Conservation (phyloP, 1,284 basidiomycete species). For the Omphalotus olearius region DNA sequence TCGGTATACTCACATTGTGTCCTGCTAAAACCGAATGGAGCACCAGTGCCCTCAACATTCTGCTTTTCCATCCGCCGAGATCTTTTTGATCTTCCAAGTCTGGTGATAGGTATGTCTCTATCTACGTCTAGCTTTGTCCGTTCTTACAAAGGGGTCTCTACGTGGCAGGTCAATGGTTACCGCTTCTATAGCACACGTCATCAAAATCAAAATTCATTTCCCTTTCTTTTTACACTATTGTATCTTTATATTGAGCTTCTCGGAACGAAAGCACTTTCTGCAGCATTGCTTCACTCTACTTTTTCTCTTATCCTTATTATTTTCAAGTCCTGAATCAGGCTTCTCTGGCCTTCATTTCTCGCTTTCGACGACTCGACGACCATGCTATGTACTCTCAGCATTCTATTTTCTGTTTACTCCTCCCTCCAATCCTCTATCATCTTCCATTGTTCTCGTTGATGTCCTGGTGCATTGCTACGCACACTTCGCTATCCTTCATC, state of each 20-base stretch:
- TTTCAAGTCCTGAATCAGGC: neutral
- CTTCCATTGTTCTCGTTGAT: neutral
- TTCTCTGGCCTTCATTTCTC: neutral
- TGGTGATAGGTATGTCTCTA: constrained; percentile 67
- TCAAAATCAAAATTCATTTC: neutral
- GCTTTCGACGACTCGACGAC: neutral
- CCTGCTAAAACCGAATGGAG: constrained; percentile 78
- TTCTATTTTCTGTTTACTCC: constrained; percentile 1
- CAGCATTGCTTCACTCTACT: neutral
- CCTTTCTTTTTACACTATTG: neutral
- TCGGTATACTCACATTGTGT: constrained; percentile 92
- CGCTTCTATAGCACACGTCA: constrained; percentile 46
- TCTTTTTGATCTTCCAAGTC: constrained; percentile 82
- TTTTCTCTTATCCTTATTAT: constrained; percentile 7
- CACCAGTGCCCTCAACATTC: constrained; percentile 82
- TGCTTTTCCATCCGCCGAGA: constrained; percentile 92
- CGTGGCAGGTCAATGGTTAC: constrained; percentile 71
- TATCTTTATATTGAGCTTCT: neutral
- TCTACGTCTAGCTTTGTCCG: constrained; percentile 4
- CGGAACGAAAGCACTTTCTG: neutral
- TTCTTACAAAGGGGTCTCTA: constrained; percentile 4
- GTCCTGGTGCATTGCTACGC: neutral
- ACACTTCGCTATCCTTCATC: too few species aligned
- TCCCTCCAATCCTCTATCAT: neutral
- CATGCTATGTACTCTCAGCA: neutral